These are phyloP conservation scores for Amaranthus cruentus DNA, from an alignment of 148 eudicot species.

Conservation along the genomic window DNA sequence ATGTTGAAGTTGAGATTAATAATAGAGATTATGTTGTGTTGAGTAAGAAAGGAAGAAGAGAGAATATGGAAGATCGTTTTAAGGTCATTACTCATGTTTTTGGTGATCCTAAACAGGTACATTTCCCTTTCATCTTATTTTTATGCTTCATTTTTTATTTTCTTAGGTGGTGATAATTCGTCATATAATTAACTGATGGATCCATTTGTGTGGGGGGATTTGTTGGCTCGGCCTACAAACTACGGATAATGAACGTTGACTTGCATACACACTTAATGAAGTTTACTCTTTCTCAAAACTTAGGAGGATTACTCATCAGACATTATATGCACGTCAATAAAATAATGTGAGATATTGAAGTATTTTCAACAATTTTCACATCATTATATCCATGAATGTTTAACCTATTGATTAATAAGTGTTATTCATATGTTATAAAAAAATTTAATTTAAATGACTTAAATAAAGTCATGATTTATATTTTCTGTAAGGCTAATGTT, in stretches of 20 bases:
- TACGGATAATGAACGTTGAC: too few relatives aligned
- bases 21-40: constrained; percentile 35
- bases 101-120: constrained; percentile 49
- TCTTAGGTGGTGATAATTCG: not conserved
- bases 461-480: too few relatives aligned
- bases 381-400: not conserved
- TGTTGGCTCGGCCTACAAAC: too few relatives aligned
- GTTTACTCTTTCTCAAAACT: too few relatives aligned
- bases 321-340: not conserved
- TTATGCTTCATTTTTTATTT: not conserved
- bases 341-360: not conserved
- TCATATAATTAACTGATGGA: too few relatives aligned
- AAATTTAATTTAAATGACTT: too few relatives aligned
- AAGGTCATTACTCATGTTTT: constrained; percentile 31
- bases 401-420: too few relatives aligned
- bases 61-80: constrained; percentile 49
- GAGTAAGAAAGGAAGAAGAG: constrained; percentile 48
- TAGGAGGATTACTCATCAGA: too few relatives aligned
- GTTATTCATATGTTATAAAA: too few relatives aligned
- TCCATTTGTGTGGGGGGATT: too few relatives aligned
- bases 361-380: not conserved
- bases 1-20: constrained; percentile 33
- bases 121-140: not conserved
- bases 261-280: too few relatives aligned
- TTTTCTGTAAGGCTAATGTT: too few relatives aligned